Percentiles rank a stretch among this genome's conserved stretches.
phyloP scores from a whole-genome alignment of 1,284 basidiomycete species.

The Leccinum idahoense region DNA sequence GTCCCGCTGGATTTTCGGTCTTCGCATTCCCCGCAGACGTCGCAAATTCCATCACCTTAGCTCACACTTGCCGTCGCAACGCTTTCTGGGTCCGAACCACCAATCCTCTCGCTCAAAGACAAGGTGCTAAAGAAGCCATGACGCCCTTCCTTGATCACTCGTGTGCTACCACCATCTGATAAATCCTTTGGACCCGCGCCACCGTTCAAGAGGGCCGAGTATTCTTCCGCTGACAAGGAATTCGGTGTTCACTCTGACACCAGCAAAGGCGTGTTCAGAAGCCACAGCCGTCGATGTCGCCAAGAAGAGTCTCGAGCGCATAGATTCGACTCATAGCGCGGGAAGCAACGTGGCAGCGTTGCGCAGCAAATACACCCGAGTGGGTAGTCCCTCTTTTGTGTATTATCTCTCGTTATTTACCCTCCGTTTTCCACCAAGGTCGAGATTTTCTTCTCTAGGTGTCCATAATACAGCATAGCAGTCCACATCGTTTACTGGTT shows the following conservation, averaged over 20 bases:
- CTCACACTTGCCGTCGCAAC: neutral
- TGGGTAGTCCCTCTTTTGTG: slow-evolving; percentile 37
- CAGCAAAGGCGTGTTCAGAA: slow-evolving; percentile 18
- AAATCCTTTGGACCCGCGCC: slow-evolving; percentile 14
- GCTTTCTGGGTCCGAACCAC: neutral
- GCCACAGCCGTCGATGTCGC: slow-evolving; percentile 26
- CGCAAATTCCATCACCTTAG: slow-evolving; percentile 6
- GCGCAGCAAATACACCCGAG: slow-evolving; percentile 55
- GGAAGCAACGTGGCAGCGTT: slow-evolving; percentile 65
- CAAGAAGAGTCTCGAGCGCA: slow-evolving; percentile 36
- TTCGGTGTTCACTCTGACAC: slow-evolving; percentile 23
- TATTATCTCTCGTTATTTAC: slow-evolving; percentile 5
- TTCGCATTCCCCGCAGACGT: slow-evolving; percentile 4
- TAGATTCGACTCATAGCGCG: slow-evolving; percentile 46
- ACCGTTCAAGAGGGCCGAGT: slow-evolving; percentile 20
- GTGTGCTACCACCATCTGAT: slow-evolving; percentile 14
- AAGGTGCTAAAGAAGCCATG: slow-evolving; percentile 11
- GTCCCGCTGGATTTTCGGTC: slow-evolving; percentile 2
- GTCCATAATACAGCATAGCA: neutral
- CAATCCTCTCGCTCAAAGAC: neutral
- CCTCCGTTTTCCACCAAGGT: slow-evolving; percentile 32
- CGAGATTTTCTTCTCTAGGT: slow-evolving; percentile 25
- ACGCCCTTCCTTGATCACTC: slow-evolving; percentile 21
- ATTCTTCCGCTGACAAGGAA: slow-evolving; percentile 19
- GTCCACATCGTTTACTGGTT: slow-evolving; percentile 26